Percentiles rank a stretch among this genome's conserved stretches.
Conservation (phyloP, 2,329 filamentous ascomycete species). For the Didymella glomerata region DNA sequence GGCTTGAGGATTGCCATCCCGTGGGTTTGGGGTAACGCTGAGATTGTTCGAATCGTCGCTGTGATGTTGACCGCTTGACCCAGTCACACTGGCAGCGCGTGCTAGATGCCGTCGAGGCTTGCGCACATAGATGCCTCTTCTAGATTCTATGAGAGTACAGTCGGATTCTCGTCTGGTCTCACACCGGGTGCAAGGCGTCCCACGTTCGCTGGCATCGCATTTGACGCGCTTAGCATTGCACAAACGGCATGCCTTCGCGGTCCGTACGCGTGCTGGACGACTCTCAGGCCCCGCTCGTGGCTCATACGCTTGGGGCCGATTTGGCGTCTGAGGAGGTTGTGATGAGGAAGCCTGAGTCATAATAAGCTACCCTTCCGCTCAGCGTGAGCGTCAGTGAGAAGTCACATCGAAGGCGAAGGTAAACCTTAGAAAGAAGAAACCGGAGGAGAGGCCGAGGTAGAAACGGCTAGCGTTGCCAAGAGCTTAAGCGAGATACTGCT, state of each 20-base stretch:
- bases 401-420: neutral
- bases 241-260: constrained; percentile 17
- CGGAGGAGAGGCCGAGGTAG: neutral
- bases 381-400: neutral
- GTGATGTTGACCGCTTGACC: neutral
- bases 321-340: neutral
- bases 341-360: neutral
- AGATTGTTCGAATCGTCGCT: neutral
- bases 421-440: neutral
- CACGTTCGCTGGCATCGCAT: constrained; percentile 17
- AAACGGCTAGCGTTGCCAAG: neutral
- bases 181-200: constrained; percentile 15
- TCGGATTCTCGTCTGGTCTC: constrained; percentile 9
- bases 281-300: neutral
- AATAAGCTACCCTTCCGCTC: neutral
- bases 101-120: constrained; percentile 12
- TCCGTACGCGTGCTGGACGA: constrained; percentile 10
- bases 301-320: no score
- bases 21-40: neutral
- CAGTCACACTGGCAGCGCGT: neutral
- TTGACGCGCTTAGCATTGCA: constrained; percentile 20
- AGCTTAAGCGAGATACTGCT: neutral
- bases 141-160: constrained; percentile 14
- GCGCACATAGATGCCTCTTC: constrained; percentile 16
- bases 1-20: neutral